A percentile compares a stretch with the other conserved stretches of the same genome.
These are phyloP conservation scores for Geotrichum siamense DNA, from an alignment of 1,139 yeast genomes.

Conservation along the genomic window DNA sequence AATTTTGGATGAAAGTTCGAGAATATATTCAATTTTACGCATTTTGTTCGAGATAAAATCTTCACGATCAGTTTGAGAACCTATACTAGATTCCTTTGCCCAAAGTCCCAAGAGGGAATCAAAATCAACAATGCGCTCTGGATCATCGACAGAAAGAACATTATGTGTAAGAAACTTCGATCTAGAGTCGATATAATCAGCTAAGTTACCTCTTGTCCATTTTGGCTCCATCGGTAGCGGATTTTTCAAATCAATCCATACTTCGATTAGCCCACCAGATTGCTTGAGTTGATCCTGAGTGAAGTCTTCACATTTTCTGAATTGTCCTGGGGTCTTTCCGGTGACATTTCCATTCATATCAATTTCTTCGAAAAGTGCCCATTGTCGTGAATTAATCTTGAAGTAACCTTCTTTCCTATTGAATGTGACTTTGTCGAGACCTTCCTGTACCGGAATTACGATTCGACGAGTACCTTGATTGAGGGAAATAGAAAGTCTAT, in stretches of 20 bases:
- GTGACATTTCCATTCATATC: slow-evolving; percentile 1
- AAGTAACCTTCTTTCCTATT: slow-evolving; percentile 23
- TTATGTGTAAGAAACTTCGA: slow-evolving; percentile 22
- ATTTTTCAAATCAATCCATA: slow-evolving; percentile 22
- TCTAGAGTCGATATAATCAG: slow-evolving; percentile 23
- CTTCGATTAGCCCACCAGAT: slow-evolving; percentile 21
- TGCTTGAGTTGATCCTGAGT: slow-evolving; percentile 22
- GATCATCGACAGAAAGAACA: slow-evolving; percentile 22
- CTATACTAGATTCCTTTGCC: slow-evolving; percentile 20
- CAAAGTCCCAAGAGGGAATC: slow-evolving; percentile 20
- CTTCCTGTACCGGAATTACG: slow-evolving; percentile 26
- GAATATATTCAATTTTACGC: slow-evolving; percentile 15
- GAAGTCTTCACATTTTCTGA: slow-evolving; percentile 22
- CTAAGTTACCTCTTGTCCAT: slow-evolving; percentile 26
- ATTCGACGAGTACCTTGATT: slow-evolving; percentile 23
- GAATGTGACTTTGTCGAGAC: slow-evolving; percentile 21
- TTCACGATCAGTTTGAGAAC: slow-evolving; percentile 17
- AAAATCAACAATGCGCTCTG: slow-evolving; percentile 20
- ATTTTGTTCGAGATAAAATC: slow-evolving; percentile 19
- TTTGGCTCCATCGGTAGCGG: slow-evolving; percentile 27
- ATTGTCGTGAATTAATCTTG: slow-evolving; percentile 20
- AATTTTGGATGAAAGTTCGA: slow-evolving; percentile 22
- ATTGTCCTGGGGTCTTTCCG: slow-evolving; percentile 11
- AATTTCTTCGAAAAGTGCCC: slow-evolving; percentile 25
- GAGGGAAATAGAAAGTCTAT: slow-evolving; percentile 24